Evolutionary conservation across 345 rosid genomes (phyloP).

Genomic region (Aethionema arabicum): DNA sequence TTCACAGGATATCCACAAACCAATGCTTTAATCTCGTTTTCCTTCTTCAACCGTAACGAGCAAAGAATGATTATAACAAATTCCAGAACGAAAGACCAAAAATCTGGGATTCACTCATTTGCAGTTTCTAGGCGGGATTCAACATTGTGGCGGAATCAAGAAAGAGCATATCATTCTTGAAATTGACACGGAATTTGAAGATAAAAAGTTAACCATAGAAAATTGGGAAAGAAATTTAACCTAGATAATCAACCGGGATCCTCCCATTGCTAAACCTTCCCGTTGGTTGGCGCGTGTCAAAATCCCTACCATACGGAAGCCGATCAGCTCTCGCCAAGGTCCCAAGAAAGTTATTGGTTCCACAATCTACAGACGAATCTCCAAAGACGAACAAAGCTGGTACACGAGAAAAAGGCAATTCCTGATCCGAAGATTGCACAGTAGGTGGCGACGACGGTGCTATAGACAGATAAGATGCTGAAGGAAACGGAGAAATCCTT

Average conservation of each 20-base stretch:
- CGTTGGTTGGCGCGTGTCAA: slow-evolving; percentile 75
- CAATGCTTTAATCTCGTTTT: slow-evolving; percentile 13
- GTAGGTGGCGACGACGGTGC: slow-evolving; percentile 11
- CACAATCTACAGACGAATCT: slow-evolving; percentile 85
- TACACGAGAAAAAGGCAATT: slow-evolving; percentile 40
- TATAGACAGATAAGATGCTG: slow-evolving; percentile 13
- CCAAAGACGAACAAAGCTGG: slow-evolving; percentile 81
- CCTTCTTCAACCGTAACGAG: slow-evolving; percentile 11
- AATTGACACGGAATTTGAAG: neutral
- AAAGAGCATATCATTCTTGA: slow-evolving; percentile 20
- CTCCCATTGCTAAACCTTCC: slow-evolving; percentile 93
- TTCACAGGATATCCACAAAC: slow-evolving; percentile 18
- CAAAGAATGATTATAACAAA: neutral
- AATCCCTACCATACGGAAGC: slow-evolving; percentile 92
- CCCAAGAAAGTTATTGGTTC: slow-evolving; percentile 83
- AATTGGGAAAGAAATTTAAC: slow-evolving; percentile 32
- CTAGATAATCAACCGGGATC: slow-evolving; percentile 89
- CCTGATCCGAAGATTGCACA: slow-evolving; percentile 16
- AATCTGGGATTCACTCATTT: neutral
- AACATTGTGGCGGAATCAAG: neutral
- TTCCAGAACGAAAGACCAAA: neutral
- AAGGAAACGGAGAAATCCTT: slow-evolving; percentile 18
- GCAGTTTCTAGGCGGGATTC: neutral
- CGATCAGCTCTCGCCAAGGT: slow-evolving; percentile 91
- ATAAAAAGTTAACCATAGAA: neutral